Percentiles rank a stretch among this genome's conserved stretches.
phyloP scores from a whole-genome alignment of 768 basidiomycete genomes.

The Suillus alpinus region DNA sequence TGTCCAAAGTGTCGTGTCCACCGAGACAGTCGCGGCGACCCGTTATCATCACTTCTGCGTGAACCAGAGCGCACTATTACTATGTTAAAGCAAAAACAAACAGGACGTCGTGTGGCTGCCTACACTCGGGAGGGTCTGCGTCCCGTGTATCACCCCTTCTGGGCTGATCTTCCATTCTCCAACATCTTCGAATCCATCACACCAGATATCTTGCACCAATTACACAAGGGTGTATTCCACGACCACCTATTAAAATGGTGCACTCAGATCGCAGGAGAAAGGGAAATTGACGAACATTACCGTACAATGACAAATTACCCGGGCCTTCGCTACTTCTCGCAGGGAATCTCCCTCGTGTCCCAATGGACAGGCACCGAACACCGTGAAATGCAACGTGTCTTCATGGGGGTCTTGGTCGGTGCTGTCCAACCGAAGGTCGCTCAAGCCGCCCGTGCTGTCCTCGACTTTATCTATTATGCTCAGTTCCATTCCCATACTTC shows the following conservation, averaged over 20 bases:
- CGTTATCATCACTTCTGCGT: not conserved
- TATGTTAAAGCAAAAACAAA: slow-evolving; percentile 7
- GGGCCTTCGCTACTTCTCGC: not conserved
- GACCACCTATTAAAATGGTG: slow-evolving; percentile 40
- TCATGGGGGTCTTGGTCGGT: slow-evolving; percentile 29
- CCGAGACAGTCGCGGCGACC: not conserved
- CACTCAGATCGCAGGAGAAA: slow-evolving; percentile 2
- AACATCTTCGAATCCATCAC: slow-evolving; percentile 23
- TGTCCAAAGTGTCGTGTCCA: slow-evolving; percentile 22
- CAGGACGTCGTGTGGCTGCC: slow-evolving; percentile 38
- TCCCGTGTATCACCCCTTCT: slow-evolving; percentile 20
- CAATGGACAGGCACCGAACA: slow-evolving; percentile 7
- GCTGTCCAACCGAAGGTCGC: slow-evolving; percentile 15
- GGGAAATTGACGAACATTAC: slow-evolving; percentile 12
- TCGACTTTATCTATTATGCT: slow-evolving; percentile 34
- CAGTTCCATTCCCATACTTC: slow-evolving; percentile 27
- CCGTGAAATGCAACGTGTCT: slow-evolving; percentile 30
- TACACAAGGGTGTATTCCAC: slow-evolving; percentile 39
- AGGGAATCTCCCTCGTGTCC: not conserved
- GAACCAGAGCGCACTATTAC: not conserved
- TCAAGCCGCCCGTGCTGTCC: slow-evolving; percentile 19
- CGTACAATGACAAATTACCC: slow-evolving; percentile 7
- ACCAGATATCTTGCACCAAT: slow-evolving; percentile 35
- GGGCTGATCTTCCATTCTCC: slow-evolving; percentile 25
- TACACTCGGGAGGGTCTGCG: slow-evolving; percentile 37